Base-by-base conservation (phyloP, 1,139 yeast genomes). In the Scheffersomyces titani region DNA sequence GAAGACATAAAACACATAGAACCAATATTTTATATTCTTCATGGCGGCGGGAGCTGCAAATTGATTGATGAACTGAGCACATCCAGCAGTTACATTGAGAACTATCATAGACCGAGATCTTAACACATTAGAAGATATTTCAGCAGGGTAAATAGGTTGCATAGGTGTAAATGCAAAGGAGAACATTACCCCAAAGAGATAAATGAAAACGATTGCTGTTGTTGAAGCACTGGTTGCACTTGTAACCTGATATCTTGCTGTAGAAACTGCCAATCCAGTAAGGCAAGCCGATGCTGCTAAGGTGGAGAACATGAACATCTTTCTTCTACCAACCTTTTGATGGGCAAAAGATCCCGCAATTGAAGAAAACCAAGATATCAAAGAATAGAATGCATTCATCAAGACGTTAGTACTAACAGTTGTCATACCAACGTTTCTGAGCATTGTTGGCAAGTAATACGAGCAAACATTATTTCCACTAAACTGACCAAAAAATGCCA, bases 31-130 rank as follows among this genome's bases (percentile, higher is more conserved):
- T 48, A 66, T 67, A 46, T 63, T 66, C 49, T 63, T 52, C 69
- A 67, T 65, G 22, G 69, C 69, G n/a, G 57, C 50, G 3, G 70
- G 69, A 7, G 70, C 62, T 19, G 67, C 65, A 54, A 61, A 66
- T 49, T 59, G 59, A 53, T 65, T 65, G 51, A 65, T 58, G 20
- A 67, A 65, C 7, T 60, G 57, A 6, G 68, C 69, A 30, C 62
- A 61, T 47, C 66, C 66, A 3, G 63, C 55, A 7, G 61, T 56
- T 13, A 65, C 51, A 19, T 59, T 55, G 49, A 61, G 59, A 18
- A 65, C 52, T 4, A 62, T 63, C 60, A 63, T 58, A 21, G 63
- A 62, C 50, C 64, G 60, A 22, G 65, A 60, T 52, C 69, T 64
- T 56, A 64, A 57, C 16, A 59, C 61, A 48, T 62, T 63, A 24